These are phyloP conservation scores for Penicillium digitatum DNA, from an alignment of 2,329 filamentous ascomycete species.

Conservation along the genomic window DNA sequence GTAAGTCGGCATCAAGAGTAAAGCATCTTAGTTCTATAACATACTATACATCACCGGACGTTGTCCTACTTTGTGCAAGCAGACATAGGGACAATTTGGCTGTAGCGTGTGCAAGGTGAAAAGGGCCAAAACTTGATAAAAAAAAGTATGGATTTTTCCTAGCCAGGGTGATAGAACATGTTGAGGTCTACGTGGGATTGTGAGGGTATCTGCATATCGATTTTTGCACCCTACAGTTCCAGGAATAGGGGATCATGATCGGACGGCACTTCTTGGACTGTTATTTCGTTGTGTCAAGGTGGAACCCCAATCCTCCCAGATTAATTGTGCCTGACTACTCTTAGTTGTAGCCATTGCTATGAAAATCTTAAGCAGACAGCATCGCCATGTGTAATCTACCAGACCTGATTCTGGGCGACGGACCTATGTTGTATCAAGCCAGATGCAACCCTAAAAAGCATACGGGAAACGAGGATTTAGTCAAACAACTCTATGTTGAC, in stretches of 20 bases:
- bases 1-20: not conserved
- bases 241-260: not conserved
- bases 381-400: not conserved
- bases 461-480: not conserved
- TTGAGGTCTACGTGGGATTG: not conserved
- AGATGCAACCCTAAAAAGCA: not conserved
- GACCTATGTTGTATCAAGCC: not conserved
- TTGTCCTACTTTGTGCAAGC: no score
- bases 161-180: no score
- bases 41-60: not conserved
- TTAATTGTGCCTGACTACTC: not conserved
- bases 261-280: not conserved
- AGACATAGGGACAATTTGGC: no score
- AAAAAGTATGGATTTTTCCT: no score
- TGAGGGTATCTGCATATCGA: not conserved
- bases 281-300: not conserved
- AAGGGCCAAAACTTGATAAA: no score
- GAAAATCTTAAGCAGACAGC: not conserved
- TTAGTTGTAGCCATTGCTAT: not conserved
- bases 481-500: conserved; percentile 2
- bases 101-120: no score
- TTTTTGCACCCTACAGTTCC: not conserved
- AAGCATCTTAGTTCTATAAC: not conserved
- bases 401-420: not conserved
- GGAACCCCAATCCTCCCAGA: not conserved